Evolutionary conservation across 371 early-diverging fungal genomes (phyloP), one percentile per base, ranked within the genome.

Genomic region (Ecytonucleospora hepatopenaei): DNA sequence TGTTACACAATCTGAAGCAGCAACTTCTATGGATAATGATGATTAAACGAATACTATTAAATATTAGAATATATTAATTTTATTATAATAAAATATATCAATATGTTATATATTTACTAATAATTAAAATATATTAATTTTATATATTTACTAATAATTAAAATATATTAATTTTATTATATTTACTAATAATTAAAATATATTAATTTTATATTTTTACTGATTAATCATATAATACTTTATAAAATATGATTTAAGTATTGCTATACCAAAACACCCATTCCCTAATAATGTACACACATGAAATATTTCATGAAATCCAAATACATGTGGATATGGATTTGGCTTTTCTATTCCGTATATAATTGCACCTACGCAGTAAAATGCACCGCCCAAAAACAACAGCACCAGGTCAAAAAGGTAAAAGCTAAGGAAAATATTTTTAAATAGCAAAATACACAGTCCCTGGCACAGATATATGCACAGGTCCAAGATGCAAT

Each of bases 241-340:
- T 40, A n/a, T 40, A n/a, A 76, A 27, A 49, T 77, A 77, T 1
- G 48, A n/a, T 34, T 60, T 64, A 1, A 74, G 24, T 24, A 81
- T 62, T n/a, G 75, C 69, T 24, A 77, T 40, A 27, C 75, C 53
- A 57, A 78, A 81, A 55, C 75, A 79, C 24, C 59, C 31, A 63
- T 81, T 79, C 0, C 73, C 81, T 15, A 75, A 0, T 28, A 81
- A 61, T 19, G 81, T 81, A 26, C 77, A 65, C 0, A 69, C 58
- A 65, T 81, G 81, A 48, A 78, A 81, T 16, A 81, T 47, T 62
- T 81, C 81, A 57, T 81, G 81, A 55, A 77, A 81, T 40, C 79
- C 81, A 72, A 78, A 76, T 19, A 74, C 46, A 35, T 40, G 17
- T 26, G 81, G 81, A 55, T 46, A 56, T 49, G 75, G 75, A 70